Conservation (phyloP, 257 asterid species). For the Rhazya stricta region DNA sequence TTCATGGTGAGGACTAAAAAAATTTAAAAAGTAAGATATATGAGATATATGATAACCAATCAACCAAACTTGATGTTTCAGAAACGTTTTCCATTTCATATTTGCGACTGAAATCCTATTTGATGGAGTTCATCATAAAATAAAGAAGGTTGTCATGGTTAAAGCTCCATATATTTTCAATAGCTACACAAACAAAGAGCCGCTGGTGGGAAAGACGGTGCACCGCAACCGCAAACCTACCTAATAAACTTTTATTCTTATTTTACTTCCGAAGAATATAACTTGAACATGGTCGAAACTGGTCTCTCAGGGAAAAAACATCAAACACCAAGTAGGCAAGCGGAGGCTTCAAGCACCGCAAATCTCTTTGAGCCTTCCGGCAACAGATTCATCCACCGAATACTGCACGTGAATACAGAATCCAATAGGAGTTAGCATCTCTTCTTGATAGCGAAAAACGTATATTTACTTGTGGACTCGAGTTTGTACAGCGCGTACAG, state of each 20-base stretch:
- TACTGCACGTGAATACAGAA: slow-evolving; percentile 43
- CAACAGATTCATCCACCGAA: slow-evolving; percentile 65
- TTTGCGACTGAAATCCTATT: not conserved
- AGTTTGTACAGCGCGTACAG: not conserved
- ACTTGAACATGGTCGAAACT: not conserved
- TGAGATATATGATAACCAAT: not conserved
- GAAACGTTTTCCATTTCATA: not conserved
- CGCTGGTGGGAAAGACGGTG: not conserved
- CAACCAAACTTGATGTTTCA: not conserved
- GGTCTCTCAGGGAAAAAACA: slow-evolving; percentile 32
- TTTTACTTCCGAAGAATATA: not conserved
- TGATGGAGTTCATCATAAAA: too few relatives aligned
- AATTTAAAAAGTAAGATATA: too few relatives aligned
- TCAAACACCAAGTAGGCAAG: slow-evolving; percentile 48
- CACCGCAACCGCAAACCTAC: not conserved
- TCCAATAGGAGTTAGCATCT: not conserved
- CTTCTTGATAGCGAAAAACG: too few relatives aligned
- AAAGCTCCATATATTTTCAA: not conserved
- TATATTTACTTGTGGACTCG: not conserved
- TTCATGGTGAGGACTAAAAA: too few relatives aligned
- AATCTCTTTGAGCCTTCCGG: slow-evolving; percentile 55
- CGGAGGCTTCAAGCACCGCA: slow-evolving; percentile 36
- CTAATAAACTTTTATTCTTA: not conserved
- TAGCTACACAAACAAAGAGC: not conserved
- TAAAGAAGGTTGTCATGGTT: not conserved